Conservation (phyloP, 2,329 filamentous ascomycete species). For the Alternaria incomplexa region DNA sequence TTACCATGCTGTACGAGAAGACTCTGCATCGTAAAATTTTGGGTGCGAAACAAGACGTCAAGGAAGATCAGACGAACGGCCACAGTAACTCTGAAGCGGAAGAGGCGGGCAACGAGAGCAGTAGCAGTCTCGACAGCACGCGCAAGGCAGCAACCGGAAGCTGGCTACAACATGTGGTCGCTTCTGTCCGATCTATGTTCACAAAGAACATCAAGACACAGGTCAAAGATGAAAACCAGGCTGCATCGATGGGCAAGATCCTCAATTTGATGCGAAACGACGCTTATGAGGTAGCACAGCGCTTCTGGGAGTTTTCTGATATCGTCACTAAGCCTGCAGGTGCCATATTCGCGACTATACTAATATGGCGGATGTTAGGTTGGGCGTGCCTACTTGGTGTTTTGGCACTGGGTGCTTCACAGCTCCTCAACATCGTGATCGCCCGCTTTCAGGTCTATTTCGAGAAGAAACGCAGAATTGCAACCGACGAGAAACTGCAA, state of each 20-base stretch:
- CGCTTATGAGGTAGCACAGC: slow-evolving; percentile 79
- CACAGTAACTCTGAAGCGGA: slow-evolving; percentile 20
- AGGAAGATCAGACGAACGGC: slow-evolving; percentile 32
- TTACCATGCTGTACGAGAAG: slow-evolving; percentile 84
- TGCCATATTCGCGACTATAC: slow-evolving; percentile 72
- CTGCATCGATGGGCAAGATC: slow-evolving; percentile 88
- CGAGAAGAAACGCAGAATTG: slow-evolving; percentile 72
- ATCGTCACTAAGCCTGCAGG: slow-evolving; percentile 78
- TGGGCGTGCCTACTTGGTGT: slow-evolving; percentile 79
- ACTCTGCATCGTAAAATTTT: slow-evolving; percentile 68
- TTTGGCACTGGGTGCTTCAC: slow-evolving; percentile 70
- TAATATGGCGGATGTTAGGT: slow-evolving; percentile 81
- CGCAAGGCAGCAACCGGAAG: neutral
- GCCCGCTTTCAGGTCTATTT: slow-evolving; percentile 70
- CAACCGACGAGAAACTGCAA: slow-evolving; percentile 80
- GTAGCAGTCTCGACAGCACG: slow-evolving; percentile 10
- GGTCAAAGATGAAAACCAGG: slow-evolving; percentile 52
- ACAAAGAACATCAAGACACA: slow-evolving; percentile 32
- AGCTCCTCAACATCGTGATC: slow-evolving; percentile 71
- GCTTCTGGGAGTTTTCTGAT: slow-evolving; percentile 86
- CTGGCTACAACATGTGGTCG: slow-evolving; percentile 14
- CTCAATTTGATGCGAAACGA: slow-evolving; percentile 85
- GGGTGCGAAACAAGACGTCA: slow-evolving; percentile 38
- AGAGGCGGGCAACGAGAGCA: slow-evolving; percentile 20
- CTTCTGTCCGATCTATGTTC: slow-evolving; percentile 20